Base-by-base conservation (phyloP, 805 yeast genomes). In the Candida fluviatilis region DNA sequence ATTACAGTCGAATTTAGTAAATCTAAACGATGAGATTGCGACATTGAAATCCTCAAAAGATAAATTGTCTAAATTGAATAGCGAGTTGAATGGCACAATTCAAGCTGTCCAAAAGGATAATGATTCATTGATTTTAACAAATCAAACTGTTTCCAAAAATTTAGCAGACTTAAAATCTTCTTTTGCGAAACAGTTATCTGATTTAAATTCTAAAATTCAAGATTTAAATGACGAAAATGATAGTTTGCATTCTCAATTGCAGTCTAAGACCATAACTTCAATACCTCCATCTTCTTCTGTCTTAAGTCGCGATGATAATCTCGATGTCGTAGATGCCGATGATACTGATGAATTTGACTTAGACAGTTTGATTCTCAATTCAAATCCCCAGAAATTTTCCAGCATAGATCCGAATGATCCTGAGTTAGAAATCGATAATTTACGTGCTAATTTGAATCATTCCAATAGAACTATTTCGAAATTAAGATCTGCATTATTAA, bases 181-280 rank as follows among this genome's bases (percentile, higher is more conserved):
- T 14, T 61, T 69, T 24, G 55, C 58, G 11, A 49, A 54, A 21
- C 80, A 80, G 40, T 48, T 78, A 5, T 59, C 58, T 19, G 78
- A 71, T 13, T 60, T 81, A 40, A 77, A 71, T 47, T 56, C 55
- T 3, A 71, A 76, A 34, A 75, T 82, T 34, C 71, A 70, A 23
- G 81, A 76, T 34, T 60, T 84, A 43, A 84, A 83, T 53, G 83
- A 81, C 49, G 89, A 82, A 51, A 83, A 83, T 57, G 84, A 80
- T 46, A 65, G 66, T 16, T 62, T 82, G 38, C 76, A 72, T 50
- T 55, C 63, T 43, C 64, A 71, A 36, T 8, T 15, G 25, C 35
- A n/a, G 28, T 30, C 4, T 13, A 15, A 24, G 17, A 18, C 16
- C 25, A 13, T 23, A 5, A 11, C 12, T 12, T 12, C 7, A 23